Conservation (phyloP, 164 flowering plant species). For the Annona squamosa region DNA sequence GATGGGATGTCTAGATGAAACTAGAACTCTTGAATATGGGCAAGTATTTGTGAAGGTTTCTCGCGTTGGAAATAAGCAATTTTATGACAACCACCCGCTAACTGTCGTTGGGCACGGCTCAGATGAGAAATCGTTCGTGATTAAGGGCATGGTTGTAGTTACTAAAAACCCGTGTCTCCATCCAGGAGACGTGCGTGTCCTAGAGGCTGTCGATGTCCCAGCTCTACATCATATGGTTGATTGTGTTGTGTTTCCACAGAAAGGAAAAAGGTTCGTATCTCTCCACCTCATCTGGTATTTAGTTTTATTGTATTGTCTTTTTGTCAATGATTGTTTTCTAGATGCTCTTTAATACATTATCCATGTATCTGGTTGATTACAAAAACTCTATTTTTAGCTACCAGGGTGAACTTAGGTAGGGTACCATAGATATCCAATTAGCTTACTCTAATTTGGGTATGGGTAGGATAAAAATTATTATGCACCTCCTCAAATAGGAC, state of each 20-base stretch:
- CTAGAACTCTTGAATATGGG: slow-evolving; percentile 69
- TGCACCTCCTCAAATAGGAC: too few species aligned
- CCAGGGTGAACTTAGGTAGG: too few species aligned
- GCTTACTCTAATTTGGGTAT: too few species aligned
- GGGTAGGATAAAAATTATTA: too few species aligned
- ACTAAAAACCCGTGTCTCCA: slow-evolving; percentile 95
- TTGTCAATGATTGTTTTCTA: too few species aligned
- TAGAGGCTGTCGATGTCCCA: slow-evolving; percentile 63
- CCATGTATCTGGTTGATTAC: too few species aligned
- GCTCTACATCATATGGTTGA: slow-evolving; percentile 78
- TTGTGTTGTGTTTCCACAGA: slow-evolving; percentile 91
- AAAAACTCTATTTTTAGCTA: too few species aligned
- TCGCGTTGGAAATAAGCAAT: slow-evolving; percentile 13
- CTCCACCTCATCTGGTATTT: too few species aligned
- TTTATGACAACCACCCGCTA: slow-evolving; percentile 8
- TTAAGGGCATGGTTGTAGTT: slow-evolving; percentile 56
- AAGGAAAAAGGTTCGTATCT: slow-evolving; percentile 75
- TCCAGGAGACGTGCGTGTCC: slow-evolving; percentile 88
- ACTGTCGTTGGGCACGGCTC: slow-evolving; percentile 5
- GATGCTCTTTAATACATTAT: too few species aligned
- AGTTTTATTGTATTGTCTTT: too few species aligned
- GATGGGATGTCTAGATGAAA: slow-evolving; percentile 96
- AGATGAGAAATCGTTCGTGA: slow-evolving; percentile 13
- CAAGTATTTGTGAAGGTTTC: slow-evolving; percentile 77
- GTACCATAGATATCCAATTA: too few species aligned